Conservation (phyloP, 192 early-diverging fungal species). For the Umbelopsis ramanniana region DNA sequence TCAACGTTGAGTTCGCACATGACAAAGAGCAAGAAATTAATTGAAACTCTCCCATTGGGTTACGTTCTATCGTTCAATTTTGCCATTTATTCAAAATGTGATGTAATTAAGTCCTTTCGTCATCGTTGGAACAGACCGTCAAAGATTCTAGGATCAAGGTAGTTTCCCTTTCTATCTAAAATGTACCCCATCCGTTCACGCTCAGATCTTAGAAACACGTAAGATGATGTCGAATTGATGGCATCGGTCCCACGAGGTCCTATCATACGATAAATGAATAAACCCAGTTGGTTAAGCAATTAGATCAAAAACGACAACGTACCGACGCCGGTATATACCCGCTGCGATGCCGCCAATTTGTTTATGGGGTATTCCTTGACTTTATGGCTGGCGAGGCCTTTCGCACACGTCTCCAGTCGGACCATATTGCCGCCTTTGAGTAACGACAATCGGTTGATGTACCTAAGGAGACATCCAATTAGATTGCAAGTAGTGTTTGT, state of each 20-base stretch:
- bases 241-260: constrained; percentile 36
- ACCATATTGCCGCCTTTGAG: constrained; percentile 32
- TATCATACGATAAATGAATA: background rate
- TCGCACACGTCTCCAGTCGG: constrained; percentile 35
- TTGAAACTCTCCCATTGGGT: too few relatives aligned
- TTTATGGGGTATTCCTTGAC: constrained; percentile 32
- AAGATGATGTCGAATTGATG: constrained; percentile 29
- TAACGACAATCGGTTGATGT: constrained; percentile 36
- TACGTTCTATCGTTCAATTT: too few relatives aligned
- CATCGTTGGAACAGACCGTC: constrained; percentile 39
- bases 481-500: background rate
- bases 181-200: constrained; percentile 42
- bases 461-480: constrained; percentile 25
- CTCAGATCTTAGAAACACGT: constrained; percentile 40
- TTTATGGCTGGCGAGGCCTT: constrained; percentile 30
- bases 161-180: constrained; percentile 44
- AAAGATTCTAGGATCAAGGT: constrained; percentile 45
- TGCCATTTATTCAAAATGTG: too few relatives aligned
- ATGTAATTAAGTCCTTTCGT: too few relatives aligned
- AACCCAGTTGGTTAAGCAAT: background rate
- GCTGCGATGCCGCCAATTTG: constrained; percentile 30
- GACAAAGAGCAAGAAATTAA: too few relatives aligned
- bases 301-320: background rate
- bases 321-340: constrained; percentile 38
- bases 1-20: too few relatives aligned